Conservation (phyloP, 495 filamentous ascomycete species). For the Usnea hakonensis region DNA sequence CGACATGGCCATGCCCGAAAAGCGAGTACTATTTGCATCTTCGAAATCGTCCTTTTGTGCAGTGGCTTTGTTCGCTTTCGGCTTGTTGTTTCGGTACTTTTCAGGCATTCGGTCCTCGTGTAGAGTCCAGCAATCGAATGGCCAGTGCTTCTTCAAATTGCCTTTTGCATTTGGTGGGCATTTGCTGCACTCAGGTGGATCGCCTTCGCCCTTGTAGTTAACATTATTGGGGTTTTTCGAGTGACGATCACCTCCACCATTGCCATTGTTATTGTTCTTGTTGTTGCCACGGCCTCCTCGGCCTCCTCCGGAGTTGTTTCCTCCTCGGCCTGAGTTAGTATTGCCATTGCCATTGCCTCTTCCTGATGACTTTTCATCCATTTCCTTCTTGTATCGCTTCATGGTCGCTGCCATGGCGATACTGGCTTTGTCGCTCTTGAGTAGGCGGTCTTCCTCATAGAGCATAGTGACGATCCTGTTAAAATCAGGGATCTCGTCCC, state of each 20-base stretch:
- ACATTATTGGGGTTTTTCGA: too few species aligned
- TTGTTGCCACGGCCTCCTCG: too few species aligned
- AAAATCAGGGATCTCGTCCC: neutral
- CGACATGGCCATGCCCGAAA: neutral
- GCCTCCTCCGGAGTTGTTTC: too few species aligned
- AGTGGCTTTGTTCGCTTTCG: neutral
- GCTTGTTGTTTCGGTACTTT: neutral
- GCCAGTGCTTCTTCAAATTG: neutral
- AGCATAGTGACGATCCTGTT: neutral
- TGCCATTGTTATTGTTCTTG: neutral
- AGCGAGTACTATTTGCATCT: neutral
- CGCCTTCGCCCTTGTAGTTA: neutral
- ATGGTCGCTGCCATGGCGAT: neutral
- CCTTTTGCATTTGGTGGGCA: neutral
- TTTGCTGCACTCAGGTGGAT: neutral
- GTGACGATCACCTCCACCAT: neutral
- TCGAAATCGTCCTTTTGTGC: neutral
- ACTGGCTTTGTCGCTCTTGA: neutral
- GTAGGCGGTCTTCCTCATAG: neutral
- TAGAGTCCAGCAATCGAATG: neutral
- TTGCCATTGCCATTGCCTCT: too few species aligned
- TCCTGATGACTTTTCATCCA: too few species aligned
- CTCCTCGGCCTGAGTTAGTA: too few species aligned
- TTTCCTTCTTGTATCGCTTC: too few species aligned
- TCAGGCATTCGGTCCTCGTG: too few species aligned